Percentiles rank a stretch among this genome's conserved stretches.
phyloP scores from a whole-genome alignment of 257 asterid genomes.

The Solanum pennellii region DNA sequence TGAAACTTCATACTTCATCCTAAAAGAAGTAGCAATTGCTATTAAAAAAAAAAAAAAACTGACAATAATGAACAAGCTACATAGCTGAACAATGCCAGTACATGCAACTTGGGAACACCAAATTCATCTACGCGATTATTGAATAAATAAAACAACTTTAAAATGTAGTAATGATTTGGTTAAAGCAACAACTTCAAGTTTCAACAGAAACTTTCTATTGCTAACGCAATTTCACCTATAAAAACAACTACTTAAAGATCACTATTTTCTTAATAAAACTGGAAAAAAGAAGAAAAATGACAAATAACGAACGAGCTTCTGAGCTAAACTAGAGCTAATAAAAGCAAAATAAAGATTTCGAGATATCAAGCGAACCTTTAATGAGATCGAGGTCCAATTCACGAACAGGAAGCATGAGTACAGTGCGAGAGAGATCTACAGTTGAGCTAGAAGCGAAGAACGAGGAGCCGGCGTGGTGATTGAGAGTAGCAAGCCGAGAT shows the following conservation, averaged over 20 bases:
- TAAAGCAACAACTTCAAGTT: background rate
- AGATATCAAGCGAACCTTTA: constrained; percentile 23
- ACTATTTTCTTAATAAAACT: background rate
- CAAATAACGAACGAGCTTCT: background rate
- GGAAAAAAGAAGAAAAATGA: background rate
- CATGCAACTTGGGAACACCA: background rate
- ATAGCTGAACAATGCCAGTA: background rate
- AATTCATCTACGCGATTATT: background rate
- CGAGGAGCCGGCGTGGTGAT: constrained; percentile 91
- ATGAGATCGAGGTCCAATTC: constrained; percentile 78
- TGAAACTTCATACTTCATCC: background rate
- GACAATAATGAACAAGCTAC: background rate
- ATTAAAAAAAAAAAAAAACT: background rate
- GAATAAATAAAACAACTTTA: background rate
- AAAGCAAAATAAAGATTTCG: background rate
- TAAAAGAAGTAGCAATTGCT: background rate
- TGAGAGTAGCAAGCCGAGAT: constrained; percentile 80
- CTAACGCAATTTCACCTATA: background rate
- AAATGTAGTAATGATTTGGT: background rate
- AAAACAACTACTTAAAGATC: background rate
- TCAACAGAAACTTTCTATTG: background rate
- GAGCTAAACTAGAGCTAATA: background rate
- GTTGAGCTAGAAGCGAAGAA: constrained; percentile 27
- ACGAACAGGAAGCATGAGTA: constrained; percentile 80
- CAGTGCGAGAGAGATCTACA: constrained; percentile 82